Conservation (phyloP, 805 yeast genomes). For the Cyberlindnera subsufficiens region DNA sequence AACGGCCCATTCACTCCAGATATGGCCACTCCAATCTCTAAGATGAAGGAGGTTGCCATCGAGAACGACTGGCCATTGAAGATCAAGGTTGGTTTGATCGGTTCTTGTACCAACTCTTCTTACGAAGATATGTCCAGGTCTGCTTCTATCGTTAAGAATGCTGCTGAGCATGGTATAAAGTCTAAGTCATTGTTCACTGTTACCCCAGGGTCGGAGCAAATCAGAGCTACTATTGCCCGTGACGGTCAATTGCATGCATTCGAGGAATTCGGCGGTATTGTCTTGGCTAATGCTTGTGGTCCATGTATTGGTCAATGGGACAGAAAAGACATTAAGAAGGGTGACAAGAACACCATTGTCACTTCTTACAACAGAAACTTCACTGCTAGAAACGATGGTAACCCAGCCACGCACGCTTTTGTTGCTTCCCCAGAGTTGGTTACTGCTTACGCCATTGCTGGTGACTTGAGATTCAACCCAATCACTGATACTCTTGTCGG, state of each 20-base stretch:
- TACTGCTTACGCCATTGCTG: conserved; percentile 92
- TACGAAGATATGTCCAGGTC: conserved; percentile 98
- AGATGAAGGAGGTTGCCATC: conserved; percentile 77
- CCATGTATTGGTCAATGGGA: conserved; percentile 99
- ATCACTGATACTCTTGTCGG: conserved; percentile 83
- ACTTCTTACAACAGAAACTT: conserved; percentile 98
- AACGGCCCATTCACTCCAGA: conserved; percentile 99
- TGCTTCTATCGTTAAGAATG: conserved; percentile 86
- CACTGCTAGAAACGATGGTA: conserved; percentile 97
- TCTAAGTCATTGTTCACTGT: conserved; percentile 90
- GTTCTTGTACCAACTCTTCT: conserved; percentile 98
- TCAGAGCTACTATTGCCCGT: conserved; percentile 95
- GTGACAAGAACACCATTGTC: conserved; percentile 93
- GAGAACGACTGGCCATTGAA: conserved; percentile 89
- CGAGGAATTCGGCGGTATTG: conserved; percentile 88
- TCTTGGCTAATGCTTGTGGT: conserved; percentile 97
- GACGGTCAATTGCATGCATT: conserved; percentile 90
- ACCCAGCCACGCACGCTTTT: conserved; percentile 95
- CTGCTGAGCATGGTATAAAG: conserved; percentile 84
- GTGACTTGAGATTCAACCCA: conserved; percentile 96
- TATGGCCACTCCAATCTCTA: conserved; percentile 90
- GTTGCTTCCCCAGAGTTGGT: conserved; percentile 96
- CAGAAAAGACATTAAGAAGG: conserved; percentile 86
- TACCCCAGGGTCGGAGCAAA: conserved; percentile 98
- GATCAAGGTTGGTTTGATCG: conserved; percentile 92